Conservation (phyloP, 352 stramenopile species). For the Phytopythium boreale region DNA sequence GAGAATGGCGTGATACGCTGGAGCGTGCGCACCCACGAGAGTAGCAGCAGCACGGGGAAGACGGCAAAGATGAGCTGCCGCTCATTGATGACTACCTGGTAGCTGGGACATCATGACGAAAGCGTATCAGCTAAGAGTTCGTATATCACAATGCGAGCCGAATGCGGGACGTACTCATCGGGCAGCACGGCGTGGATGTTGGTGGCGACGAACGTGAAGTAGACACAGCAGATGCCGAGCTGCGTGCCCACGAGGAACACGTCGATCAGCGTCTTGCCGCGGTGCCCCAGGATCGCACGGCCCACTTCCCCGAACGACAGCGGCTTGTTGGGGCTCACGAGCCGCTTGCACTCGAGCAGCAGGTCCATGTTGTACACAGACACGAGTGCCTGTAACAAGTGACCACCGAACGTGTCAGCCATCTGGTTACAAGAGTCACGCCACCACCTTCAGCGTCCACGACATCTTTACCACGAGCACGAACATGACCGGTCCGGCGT, state of each 20-base stretch:
- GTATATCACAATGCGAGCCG: not conserved
- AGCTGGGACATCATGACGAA: slow-evolving; percentile 15
- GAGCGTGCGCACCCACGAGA: slow-evolving; percentile 77
- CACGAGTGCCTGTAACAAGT: slow-evolving; percentile 41
- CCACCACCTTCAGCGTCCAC: not conserved
- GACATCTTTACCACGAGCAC: slow-evolving; percentile 40
- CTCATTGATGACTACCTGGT: slow-evolving; percentile 60
- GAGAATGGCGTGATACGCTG: slow-evolving; percentile 78
- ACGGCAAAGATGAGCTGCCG: slow-evolving; percentile 76
- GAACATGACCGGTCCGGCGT: slow-evolving; percentile 57
- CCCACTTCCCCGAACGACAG: slow-evolving; percentile 81
- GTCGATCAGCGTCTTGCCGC: slow-evolving; percentile 70
- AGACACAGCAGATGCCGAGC: slow-evolving; percentile 80
- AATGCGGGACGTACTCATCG: slow-evolving; percentile 26
- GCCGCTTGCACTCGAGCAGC: slow-evolving; percentile 61
- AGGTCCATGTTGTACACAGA: slow-evolving; percentile 86
- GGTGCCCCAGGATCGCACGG: slow-evolving; percentile 47
- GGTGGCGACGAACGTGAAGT: slow-evolving; percentile 82
- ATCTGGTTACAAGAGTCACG: not conserved
- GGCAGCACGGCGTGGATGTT: slow-evolving; percentile 79
- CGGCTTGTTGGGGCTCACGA: slow-evolving; percentile 42
- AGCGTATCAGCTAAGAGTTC: not conserved
- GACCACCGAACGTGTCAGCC: not conserved
- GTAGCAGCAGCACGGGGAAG: slow-evolving; percentile 60
- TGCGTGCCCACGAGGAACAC: slow-evolving; percentile 79